A percentile compares a stretch with the other conserved stretches of the same genome.
Conservation (phyloP, 140 eudicot species). For the Bidens hawaiensis region DNA sequence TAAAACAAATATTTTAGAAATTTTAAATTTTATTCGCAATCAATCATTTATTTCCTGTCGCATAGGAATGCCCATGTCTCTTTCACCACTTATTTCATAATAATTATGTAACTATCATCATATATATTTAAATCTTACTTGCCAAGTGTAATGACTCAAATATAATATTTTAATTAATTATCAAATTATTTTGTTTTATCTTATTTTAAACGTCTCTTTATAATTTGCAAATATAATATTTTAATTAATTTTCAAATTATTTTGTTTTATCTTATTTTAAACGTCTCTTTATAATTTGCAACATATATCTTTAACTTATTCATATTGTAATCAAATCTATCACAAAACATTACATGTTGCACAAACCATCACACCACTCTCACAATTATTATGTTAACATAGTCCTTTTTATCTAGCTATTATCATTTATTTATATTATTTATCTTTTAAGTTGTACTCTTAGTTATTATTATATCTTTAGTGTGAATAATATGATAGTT, state of each 20-base stretch:
- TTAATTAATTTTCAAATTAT: background rate
- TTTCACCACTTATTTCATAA: constrained; percentile 7
- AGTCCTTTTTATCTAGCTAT: no score
- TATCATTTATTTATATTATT: no score
- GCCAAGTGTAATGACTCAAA: background rate
- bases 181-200: background rate
- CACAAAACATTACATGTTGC: background rate
- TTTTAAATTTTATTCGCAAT: background rate
- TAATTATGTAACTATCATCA: background rate
- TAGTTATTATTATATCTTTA: no score
- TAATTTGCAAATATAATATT: constrained; percentile 10
- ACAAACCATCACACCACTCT: background rate
- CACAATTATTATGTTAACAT: background rate
- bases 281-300: background rate
- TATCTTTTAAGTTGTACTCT: no score
- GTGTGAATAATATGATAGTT: no score
- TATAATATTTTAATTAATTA: background rate
- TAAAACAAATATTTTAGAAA: no score
- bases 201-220: background rate
- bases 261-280: background rate
- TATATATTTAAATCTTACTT: constrained; percentile 9
- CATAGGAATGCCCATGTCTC: constrained; percentile 16
- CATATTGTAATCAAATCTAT: no score
- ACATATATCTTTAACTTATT: background rate
- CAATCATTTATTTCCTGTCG: constrained; percentile 14